phyloP scores from a whole-genome alignment of 352 stramenopile genomes.

The Phytophthora rubi region DNA sequence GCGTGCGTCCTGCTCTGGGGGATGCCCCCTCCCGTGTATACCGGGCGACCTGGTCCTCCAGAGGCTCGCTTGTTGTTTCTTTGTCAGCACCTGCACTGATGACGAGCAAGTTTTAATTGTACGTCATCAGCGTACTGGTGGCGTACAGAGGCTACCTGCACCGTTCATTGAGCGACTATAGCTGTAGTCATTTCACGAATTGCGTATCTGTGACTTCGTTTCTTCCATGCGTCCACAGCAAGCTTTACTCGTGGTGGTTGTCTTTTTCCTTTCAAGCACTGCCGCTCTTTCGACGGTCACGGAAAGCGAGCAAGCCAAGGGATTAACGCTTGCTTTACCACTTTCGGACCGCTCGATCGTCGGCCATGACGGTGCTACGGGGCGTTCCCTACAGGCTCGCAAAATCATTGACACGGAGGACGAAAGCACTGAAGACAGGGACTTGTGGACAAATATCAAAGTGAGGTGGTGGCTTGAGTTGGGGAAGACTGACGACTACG shows the following conservation, averaged over 20 bases:
- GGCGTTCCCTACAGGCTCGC: neutral
- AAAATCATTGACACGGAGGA: neutral
- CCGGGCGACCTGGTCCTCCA: constrained; percentile 40
- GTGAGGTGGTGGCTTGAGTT: neutral
- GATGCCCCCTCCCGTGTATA: constrained; percentile 47
- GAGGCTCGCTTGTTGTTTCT: constrained; percentile 1
- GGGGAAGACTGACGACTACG: neutral
- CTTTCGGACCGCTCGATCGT: neutral
- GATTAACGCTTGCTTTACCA: neutral
- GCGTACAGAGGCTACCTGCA: no score
- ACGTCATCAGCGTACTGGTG: no score
- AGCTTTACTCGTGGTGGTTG: neutral
- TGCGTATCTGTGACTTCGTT: neutral
- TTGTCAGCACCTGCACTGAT: no score
- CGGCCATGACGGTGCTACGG: neutral
- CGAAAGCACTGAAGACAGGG: neutral
- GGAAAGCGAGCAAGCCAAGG: neutral
- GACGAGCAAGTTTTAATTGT: no score
- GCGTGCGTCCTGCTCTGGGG: constrained; percentile 39
- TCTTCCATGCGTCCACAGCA: neutral
- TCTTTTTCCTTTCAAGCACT: neutral
- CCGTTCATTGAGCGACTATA: no score
- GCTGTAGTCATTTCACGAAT: neutral
- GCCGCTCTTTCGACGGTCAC: neutral
- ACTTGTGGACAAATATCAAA: neutral